phyloP scores from a whole-genome alignment of 2,329 filamentous ascomycete genomes.

The Fusarium equiseti region DNA sequence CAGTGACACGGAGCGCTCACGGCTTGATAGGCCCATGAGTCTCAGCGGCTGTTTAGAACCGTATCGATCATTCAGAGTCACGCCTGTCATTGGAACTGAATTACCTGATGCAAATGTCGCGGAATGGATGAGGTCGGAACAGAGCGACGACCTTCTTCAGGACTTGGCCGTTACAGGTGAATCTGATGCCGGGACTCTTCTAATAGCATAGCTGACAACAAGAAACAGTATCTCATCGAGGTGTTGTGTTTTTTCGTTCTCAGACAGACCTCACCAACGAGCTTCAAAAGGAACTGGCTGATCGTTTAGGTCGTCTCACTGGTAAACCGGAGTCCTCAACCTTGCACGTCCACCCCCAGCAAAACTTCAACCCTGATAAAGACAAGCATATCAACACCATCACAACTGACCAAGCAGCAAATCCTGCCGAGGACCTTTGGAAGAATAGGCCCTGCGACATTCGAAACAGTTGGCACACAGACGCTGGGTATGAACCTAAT shows the following conservation, averaged over 20 bases:
- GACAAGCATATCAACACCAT: constrained; percentile 13
- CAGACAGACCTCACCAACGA: background rate
- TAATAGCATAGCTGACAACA: background rate
- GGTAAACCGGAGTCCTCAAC: constrained; percentile 3
- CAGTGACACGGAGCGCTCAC: background rate
- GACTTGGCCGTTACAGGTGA: background rate
- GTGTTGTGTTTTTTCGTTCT: background rate
- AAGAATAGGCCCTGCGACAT: constrained; percentile 9
- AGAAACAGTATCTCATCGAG: background rate
- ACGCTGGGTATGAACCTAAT: constrained; percentile 6
- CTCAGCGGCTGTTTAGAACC: background rate
- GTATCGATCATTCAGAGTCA: background rate
- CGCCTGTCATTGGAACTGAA: constrained; percentile 3
- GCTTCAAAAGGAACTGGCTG: background rate
- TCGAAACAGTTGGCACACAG: constrained; percentile 13
- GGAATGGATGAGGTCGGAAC: background rate
- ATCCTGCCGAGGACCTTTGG: constrained; percentile 5
- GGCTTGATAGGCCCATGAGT: background rate
- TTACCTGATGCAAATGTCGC: background rate
- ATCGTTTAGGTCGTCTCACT: background rate
- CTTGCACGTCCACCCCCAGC: background rate
- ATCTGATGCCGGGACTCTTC: too few species aligned
- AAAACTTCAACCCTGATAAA: constrained; percentile 3
- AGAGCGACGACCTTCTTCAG: background rate
- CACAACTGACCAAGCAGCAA: background rate